Percentiles rank a stretch among this genome's conserved stretches.
Conservation (phyloP, 306 rosid genomes). For the Medicago ruthenica region DNA sequence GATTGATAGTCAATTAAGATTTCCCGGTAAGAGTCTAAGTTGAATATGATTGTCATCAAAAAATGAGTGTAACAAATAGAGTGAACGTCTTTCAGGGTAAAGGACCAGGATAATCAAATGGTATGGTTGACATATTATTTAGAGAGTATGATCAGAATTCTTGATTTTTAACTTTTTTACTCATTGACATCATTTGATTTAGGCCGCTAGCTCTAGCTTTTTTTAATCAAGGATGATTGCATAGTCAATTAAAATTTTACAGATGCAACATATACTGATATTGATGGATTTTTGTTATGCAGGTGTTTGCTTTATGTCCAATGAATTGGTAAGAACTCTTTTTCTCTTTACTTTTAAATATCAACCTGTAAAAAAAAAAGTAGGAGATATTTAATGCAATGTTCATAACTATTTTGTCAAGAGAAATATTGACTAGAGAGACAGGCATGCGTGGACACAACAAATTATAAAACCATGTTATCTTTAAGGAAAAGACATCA, state of each 20-base stretch:
- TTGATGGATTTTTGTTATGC: conserved; percentile 44
- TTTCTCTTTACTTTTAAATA: conserved; percentile 1
- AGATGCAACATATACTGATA: conserved; percentile 43
- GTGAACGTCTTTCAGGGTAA: neutral
- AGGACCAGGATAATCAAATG: conserved; percentile 7
- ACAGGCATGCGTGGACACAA: neutral
- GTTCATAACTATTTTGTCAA: neutral
- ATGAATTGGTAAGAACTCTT: conserved; percentile 77
- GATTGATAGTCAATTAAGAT: neutral
- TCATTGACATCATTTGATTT: conserved; percentile 10
- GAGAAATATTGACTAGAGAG: conserved; percentile 19
- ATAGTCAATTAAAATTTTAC: neutral
- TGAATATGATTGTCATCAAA: conserved; percentile 30
- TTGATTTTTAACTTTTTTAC: conserved; percentile 6
- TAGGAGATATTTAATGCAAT: conserved; percentile 12
- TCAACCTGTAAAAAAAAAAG: conserved; percentile 21
- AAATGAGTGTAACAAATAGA: conserved; percentile 27
- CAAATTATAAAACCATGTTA: conserved; percentile 25
- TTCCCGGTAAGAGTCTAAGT: neutral
- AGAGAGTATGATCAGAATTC: conserved; percentile 14
- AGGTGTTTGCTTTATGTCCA: conserved; percentile 98
- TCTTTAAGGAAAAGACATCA: conserved; percentile 9
- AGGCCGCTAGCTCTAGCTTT: conserved; percentile 21
- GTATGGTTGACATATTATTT: conserved; percentile 9
- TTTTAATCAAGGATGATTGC: conserved; percentile 6